These are phyloP conservation scores for Penicillium odoratum DNA, from an alignment of 495 filamentous ascomycete species.

Conservation along the genomic window DNA sequence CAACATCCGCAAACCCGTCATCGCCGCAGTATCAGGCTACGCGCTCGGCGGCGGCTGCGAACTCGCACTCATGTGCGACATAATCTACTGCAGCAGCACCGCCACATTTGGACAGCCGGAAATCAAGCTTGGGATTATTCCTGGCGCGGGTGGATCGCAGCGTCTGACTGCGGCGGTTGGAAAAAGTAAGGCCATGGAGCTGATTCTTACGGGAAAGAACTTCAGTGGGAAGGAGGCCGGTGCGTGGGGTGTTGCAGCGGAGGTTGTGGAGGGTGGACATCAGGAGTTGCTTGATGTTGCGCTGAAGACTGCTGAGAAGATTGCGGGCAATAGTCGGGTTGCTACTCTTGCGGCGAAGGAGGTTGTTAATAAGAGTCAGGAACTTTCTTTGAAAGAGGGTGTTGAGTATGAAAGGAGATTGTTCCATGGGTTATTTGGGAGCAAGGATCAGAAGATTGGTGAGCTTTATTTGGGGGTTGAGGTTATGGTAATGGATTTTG, in stretches of 20 bases:
- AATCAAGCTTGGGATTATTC: slow-evolving; percentile 90
- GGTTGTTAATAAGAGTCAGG: slow-evolving; percentile 96
- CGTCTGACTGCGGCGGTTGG: slow-evolving; percentile 84
- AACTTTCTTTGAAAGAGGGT: slow-evolving; percentile 79
- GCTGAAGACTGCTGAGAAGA: slow-evolving; percentile 80
- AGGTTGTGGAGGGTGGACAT: slow-evolving; percentile 70
- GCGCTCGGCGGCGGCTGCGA: slow-evolving; percentile 95
- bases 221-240: slow-evolving; percentile 81
- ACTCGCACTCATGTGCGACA: slow-evolving; percentile 95
- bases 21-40: slow-evolving; percentile 91
- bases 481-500: neutral
- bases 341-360: slow-evolving; percentile 93
- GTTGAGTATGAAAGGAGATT: slow-evolving; percentile 91
- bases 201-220: slow-evolving; percentile 82
- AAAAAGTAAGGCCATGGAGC: slow-evolving; percentile 89
- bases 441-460: slow-evolving; percentile 94
- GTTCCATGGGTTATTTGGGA: slow-evolving; percentile 92
- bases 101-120: slow-evolving; percentile 96
- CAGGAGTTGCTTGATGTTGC: slow-evolving; percentile 78
- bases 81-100: slow-evolving; percentile 79
- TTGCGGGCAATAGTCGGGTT: slow-evolving; percentile 77
- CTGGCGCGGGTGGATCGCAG: slow-evolving; percentile 89
- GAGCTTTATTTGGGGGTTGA: slow-evolving; percentile 23
- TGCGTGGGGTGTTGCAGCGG: slow-evolving; percentile 86
- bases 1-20: slow-evolving; percentile 82